Evolutionary conservation across 1,284 basidiomycete genomes (phyloP).

Genomic region (Naganishia sp.): DNA sequence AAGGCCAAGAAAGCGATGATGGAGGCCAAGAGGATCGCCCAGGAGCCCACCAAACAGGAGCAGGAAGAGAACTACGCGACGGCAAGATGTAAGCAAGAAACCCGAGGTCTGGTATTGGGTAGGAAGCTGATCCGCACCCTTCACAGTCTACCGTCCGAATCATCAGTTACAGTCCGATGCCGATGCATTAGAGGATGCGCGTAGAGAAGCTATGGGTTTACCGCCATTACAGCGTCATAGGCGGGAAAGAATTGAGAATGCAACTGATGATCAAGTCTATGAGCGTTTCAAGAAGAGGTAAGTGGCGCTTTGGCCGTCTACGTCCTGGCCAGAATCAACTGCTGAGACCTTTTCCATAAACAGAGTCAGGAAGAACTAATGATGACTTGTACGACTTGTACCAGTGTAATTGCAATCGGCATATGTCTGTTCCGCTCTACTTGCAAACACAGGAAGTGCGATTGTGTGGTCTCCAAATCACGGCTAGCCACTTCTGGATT

Average conservation of each 20-base stretch:
- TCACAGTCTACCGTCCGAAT: conserved; percentile 76
- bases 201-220: conserved; percentile 75
- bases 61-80: conserved; percentile 73
- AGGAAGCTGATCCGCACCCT: neutral
- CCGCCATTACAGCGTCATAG: conserved; percentile 55
- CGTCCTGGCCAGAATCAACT: too few species aligned
- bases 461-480: too few species aligned
- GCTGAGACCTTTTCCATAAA: neutral
- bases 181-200: conserved; percentile 80
- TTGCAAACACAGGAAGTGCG: too few species aligned
- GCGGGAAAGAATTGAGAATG: conserved; percentile 65
- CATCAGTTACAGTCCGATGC: conserved; percentile 76
- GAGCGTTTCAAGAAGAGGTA: conserved; percentile 57
- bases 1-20: conserved; percentile 84
- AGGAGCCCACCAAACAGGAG: conserved; percentile 56
- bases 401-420: neutral
- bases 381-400: conserved; percentile 1
- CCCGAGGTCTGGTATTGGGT: neutral
- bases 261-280: conserved; percentile 83
- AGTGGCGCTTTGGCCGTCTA: conserved; percentile 6
- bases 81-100: conserved; percentile 69
- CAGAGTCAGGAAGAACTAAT: conserved; percentile 23
- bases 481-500: too few species aligned
- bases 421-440: neutral
- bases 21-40: conserved; percentile 54